phyloP scores from a whole-genome alignment of 495 filamentous ascomycete species.

The Lepraria neglecta region DNA sequence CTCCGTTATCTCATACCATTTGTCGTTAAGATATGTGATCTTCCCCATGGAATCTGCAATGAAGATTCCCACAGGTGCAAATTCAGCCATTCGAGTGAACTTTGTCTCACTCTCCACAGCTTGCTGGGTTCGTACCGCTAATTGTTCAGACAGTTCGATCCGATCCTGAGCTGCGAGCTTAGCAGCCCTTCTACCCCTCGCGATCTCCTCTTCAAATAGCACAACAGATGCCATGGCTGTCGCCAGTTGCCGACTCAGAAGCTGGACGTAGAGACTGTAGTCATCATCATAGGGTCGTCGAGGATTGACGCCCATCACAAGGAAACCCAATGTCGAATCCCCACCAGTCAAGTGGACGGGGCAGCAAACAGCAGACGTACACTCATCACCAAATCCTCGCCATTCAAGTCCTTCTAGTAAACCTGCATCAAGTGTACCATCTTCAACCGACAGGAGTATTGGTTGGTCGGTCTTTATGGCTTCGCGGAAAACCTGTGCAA shows the following conservation, averaged over 20 bases:
- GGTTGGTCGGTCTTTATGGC: conserved; percentile 56
- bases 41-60: conserved; percentile 56
- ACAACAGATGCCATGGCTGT: conserved; percentile 68
- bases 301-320: conserved; percentile 64
- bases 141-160: conserved; percentile 59
- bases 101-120: conserved; percentile 63
- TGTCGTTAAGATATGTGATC: conserved; percentile 67
- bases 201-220: conserved; percentile 55
- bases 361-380: conserved; percentile 59
- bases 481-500: conserved; percentile 59
- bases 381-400: conserved; percentile 58
- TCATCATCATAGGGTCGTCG: conserved; percentile 62
- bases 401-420: conserved; percentile 56
- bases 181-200: conserved; percentile 53
- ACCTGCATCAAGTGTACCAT: conserved; percentile 51
- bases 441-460: conserved; percentile 51
- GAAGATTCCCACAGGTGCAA: conserved; percentile 66
- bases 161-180: conserved; percentile 44
- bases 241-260: conserved; percentile 62
- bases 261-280: conserved; percentile 60
- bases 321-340: conserved; percentile 57
- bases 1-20: conserved; percentile 61
- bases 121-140: conserved; percentile 59
- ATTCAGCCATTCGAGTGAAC: conserved; percentile 69
- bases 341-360: conserved; percentile 64